Conservation (phyloP, 208 protist species). For the Tetramitus jugosus region DNA sequence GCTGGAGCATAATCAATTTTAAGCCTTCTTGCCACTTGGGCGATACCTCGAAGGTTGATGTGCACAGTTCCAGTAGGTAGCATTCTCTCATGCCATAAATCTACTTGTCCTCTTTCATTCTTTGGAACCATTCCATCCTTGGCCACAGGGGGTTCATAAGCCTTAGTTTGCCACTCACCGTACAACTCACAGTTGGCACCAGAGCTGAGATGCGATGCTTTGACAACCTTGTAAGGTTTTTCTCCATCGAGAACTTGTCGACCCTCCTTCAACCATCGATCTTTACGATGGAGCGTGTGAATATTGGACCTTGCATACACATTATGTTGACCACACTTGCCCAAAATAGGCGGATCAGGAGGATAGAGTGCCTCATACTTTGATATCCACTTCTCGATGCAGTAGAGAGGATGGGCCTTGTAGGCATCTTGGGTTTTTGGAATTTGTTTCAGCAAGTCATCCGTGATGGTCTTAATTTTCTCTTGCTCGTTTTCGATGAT, state of each 20-base stretch:
- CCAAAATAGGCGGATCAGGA: not conserved
- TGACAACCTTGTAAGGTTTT: slow-evolving; percentile 17
- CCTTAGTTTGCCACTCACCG: slow-evolving; percentile 22
- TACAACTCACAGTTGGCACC: not conserved
- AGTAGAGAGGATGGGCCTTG: slow-evolving; percentile 12
- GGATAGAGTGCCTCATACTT: slow-evolving; percentile 20
- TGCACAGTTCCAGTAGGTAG: not conserved
- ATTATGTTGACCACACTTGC: not conserved
- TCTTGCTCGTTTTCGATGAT: not conserved
- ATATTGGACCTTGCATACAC: not conserved
- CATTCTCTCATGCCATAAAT: slow-evolving; percentile 12
- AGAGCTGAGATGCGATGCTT: not conserved
- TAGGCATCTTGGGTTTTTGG: not conserved
- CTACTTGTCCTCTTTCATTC: not conserved
- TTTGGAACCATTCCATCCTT: slow-evolving; percentile 9
- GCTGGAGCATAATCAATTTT: slow-evolving; percentile 22
- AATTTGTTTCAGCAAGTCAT: not conserved
- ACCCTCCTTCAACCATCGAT: not conserved
- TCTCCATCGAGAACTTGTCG: not conserved
- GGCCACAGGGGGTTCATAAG: not conserved
- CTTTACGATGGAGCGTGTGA: not conserved
- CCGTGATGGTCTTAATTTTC: not conserved
- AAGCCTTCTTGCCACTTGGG: not conserved
- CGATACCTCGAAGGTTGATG: not conserved
- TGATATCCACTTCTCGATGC: not conserved